These are phyloP conservation scores for Blastomyces parvus DNA, from an alignment of 2,329 filamentous ascomycete genomes.

Conservation along the genomic window DNA sequence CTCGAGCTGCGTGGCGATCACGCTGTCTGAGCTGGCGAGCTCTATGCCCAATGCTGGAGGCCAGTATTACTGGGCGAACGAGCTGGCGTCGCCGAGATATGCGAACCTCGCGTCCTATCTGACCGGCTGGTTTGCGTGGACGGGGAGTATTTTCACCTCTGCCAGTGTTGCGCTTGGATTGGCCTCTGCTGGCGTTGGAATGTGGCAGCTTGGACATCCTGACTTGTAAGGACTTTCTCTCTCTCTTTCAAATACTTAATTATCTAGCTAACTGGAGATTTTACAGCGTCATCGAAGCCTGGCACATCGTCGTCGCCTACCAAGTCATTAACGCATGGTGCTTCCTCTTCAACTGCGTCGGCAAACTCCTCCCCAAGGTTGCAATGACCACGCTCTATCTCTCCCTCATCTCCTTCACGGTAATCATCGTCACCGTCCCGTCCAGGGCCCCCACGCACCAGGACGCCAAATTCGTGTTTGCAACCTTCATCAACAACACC, in stretches of 20 bases:
- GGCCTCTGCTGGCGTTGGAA: conserved; percentile 42
- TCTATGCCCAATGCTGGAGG: conserved; percentile 44
- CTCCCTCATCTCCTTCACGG: conserved; percentile 40
- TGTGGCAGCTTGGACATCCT: conserved; percentile 44
- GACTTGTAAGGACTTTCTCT: conserved; percentile 37
- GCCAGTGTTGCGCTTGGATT: conserved; percentile 44
- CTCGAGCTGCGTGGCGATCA: conserved; percentile 39
- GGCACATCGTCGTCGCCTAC: conserved; percentile 37
- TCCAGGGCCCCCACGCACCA: conserved; percentile 37
- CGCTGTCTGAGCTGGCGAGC: conserved; percentile 40
- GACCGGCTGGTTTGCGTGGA: conserved; percentile 46
- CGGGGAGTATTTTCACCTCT: conserved; percentile 46
- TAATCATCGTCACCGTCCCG: conserved; percentile 43
- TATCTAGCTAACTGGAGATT: conserved; percentile 8
- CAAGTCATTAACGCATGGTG: conserved; percentile 41
- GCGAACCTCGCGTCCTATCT: conserved; percentile 40
- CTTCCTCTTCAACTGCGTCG: conserved; percentile 42
- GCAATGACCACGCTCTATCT: conserved; percentile 38
- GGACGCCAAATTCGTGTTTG: conserved; percentile 42
- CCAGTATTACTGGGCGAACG: conserved; percentile 44
- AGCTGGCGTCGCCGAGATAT: conserved; percentile 39
- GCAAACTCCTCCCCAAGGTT: conserved; percentile 30
- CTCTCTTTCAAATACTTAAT: too few relatives aligned
- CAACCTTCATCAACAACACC: conserved; percentile 44
- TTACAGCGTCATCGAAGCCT: conserved; percentile 25